Base-by-base conservation (phyloP, 2,329 filamentous ascomycete species). In the Ophiostoma montium region DNA sequence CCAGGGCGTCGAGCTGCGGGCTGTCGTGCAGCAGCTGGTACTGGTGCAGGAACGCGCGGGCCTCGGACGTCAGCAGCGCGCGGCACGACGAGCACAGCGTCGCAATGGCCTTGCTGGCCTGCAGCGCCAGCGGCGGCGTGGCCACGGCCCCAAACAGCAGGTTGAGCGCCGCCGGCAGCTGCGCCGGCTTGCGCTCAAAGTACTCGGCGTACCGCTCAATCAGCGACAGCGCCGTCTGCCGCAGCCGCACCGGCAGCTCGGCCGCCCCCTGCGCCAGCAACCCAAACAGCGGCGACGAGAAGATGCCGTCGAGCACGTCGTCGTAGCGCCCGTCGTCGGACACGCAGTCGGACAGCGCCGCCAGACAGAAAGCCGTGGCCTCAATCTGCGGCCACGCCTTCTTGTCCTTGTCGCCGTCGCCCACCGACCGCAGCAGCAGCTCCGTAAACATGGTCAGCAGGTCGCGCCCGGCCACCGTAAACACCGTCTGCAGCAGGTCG, bases 1-100 rank as follows among this genome's bases (percentile, higher is more conserved):
- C 80, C 48, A 80, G 67, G 35, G 76, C 76, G 54, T 89, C 83
- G 10, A 85, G 68, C 8, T 74, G 74, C n/a, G 67, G 66, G 46
- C 70, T 70, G 19, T 64, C 64, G n/a, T 76, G 68, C 46, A 89
- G 75, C n/a, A 70, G 69, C 50, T 75, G 69, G 60, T 88, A 90
- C 59, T 88, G 81, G 30, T 75, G 69, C 41, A 92, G 67, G 58
- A 94, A 89, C 1, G 76, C 75, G 46, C 69, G 67, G 3, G 83
- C 71, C 58, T 90, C 80, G 1, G 73, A 65, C 5, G 80, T 77
- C n/a, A 94, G 67, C 47, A 80, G 74, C 23, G 69, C 70, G 35
- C 86, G 76, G 55, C 86, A 92, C 30, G 84, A 84, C 0, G 80
- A 86, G 60, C 85, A 90, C 1, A 92, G 72, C 6, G 75, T 76